Percentiles rank a stretch among this genome's conserved stretches.
Evolutionary conservation across 1,284 basidiomycete genomes (phyloP).

Genomic region (Rhodotorula glutinis): DNA sequence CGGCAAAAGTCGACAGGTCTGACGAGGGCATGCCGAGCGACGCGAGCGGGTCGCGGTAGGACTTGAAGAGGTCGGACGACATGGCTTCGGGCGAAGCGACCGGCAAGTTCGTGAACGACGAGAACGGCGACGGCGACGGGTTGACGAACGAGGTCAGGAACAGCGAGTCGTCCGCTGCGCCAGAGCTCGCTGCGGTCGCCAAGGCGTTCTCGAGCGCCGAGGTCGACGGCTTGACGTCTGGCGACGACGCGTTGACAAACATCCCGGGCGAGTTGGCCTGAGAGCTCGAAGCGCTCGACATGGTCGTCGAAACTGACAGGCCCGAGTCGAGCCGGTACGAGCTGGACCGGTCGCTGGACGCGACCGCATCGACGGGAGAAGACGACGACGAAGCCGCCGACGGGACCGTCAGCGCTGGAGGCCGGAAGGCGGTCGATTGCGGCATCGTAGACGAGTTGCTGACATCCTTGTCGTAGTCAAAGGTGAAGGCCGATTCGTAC

Average conservation of each 20-base stretch:
- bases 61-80: conserved; percentile 13
- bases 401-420: no score
- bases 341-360: not conserved
- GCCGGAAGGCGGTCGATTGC: conserved; percentile 18
- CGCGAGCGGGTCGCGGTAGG: conserved; percentile 35
- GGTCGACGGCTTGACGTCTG: not conserved
- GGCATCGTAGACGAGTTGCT: conserved; percentile 32
- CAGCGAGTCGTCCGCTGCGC: conserved; percentile 10
- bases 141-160: conserved; percentile 19
- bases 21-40: conserved; percentile 13
- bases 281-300: conserved; percentile 1
- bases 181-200: not conserved
- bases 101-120: not conserved
- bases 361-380: not conserved
- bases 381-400: not conserved
- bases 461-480: conserved; percentile 34
- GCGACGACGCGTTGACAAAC: not conserved
- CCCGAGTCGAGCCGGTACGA: conserved; percentile 7
- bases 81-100: not conserved
- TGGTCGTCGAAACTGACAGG: not conserved
- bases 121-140: not conserved
- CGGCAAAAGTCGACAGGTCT: conserved; percentile 17
- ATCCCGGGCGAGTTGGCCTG: conserved; percentile 14
- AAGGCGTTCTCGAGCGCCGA: not conserved
- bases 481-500: conserved; percentile 35